Conservation (phyloP, 2,329 filamentous ascomycete genomes). For the Fusarium hostae region DNA sequence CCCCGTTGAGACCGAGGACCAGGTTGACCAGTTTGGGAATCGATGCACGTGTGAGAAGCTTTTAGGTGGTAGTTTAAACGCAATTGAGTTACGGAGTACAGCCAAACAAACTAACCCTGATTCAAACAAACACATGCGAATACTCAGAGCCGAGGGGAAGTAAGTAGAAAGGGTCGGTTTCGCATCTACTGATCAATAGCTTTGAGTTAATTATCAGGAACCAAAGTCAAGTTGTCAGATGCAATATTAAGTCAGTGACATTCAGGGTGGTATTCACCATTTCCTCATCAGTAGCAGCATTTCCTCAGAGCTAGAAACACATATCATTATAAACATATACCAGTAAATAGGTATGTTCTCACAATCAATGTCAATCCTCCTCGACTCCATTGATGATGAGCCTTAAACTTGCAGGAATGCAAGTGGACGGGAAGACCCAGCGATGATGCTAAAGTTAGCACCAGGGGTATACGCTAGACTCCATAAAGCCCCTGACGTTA, state of each 20-base stretch:
- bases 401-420: conserved; percentile 6
- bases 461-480: conserved; percentile 11
- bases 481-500: conserved; percentile 12
- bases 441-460: conserved; percentile 11
- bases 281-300: not conserved
- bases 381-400: not conserved
- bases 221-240: not conserved
- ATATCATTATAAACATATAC: not conserved
- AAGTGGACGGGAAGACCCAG: conserved; percentile 1
- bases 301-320: not conserved
- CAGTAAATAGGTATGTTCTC: not conserved
- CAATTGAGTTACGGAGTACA: not conserved
- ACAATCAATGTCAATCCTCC: not conserved
- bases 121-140: not conserved
- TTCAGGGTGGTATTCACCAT: not conserved
- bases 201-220: not conserved
- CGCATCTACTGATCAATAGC: not conserved
- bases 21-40: conserved; percentile 12
- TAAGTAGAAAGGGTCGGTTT: not conserved
- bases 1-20: not conserved
- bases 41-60: not conserved
- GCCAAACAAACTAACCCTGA: not conserved
- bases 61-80: not conserved
- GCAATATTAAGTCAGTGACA: not conserved
- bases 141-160: not conserved